Percentiles rank a stretch among this genome's conserved stretches.
Conservation (phyloP, 176 grass and related monocot genomes). For the Eleusine indica region DNA sequence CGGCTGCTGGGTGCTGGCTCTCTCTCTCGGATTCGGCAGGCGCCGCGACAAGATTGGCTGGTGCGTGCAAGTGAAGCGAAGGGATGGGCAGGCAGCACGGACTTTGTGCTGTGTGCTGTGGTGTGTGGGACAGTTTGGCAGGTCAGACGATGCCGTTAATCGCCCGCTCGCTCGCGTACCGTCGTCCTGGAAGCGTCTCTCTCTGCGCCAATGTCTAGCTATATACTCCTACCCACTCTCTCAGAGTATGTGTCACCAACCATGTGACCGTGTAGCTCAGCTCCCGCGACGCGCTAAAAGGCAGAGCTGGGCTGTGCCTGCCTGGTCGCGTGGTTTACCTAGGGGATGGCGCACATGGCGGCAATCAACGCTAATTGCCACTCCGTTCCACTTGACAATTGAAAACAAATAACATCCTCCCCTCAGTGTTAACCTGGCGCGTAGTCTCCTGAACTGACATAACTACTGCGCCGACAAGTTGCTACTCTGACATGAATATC, state of each 20-base stretch:
- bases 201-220: background rate
- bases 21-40: constrained; percentile 24
- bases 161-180: background rate
- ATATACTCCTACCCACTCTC: background rate
- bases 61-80: constrained; percentile 34
- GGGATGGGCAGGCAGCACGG: constrained; percentile 27
- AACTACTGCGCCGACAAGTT: background rate
- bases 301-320: background rate
- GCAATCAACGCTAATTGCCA: constrained; percentile 2
- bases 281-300: background rate
- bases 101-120: background rate
- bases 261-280: background rate
- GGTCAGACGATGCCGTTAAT: constrained; percentile 31
- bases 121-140: constrained; percentile 46
- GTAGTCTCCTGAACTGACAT: background rate
- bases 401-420: background rate
- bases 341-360: constrained; percentile 18
- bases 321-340: background rate
- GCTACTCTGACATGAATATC: background rate
- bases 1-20: constrained; percentile 9
- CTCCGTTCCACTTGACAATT: background rate
- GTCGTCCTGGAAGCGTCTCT: constrained; percentile 1
- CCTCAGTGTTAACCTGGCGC: background rate
- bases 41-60: constrained; percentile 54
- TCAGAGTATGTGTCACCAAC: background rate